Percentiles rank a stretch among this genome's conserved stretches.
Conservation (phyloP, 208 protist genomes). For the Angomonas ambiguus region DNA sequence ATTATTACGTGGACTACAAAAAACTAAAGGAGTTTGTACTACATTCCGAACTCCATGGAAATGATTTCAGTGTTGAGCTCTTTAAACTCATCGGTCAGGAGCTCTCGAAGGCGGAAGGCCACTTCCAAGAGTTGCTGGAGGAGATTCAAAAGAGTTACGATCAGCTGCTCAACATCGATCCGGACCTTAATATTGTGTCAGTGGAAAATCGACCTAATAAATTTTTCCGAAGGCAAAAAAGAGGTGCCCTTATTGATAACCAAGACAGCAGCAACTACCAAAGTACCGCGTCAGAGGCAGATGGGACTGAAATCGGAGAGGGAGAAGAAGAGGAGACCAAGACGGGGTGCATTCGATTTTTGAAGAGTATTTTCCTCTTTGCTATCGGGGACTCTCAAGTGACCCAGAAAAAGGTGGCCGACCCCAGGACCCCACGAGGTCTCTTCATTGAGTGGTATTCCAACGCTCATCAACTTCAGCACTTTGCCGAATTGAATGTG, state of each 20-base stretch:
- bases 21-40: slow-evolving; percentile 79
- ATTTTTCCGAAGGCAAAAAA: slow-evolving; percentile 54
- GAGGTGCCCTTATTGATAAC: slow-evolving; percentile 17
- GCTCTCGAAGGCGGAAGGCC: slow-evolving; percentile 58
- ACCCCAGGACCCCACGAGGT: slow-evolving; percentile 59
- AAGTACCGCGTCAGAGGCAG: slow-evolving; percentile 25
- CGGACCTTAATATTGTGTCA: slow-evolving; percentile 31
- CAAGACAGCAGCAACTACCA: slow-evolving; percentile 32
- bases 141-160: slow-evolving; percentile 70
- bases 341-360: slow-evolving; percentile 22
- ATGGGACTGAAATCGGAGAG: slow-evolving; percentile 29
- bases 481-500: slow-evolving; percentile 88
- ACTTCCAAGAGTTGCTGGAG: slow-evolving; percentile 73
- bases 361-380: slow-evolving; percentile 67
- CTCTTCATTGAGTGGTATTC: slow-evolving; percentile 87
- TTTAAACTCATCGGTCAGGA: slow-evolving; percentile 73
- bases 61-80: slow-evolving; percentile 69
- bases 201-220: slow-evolving; percentile 24
- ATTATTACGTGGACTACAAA: slow-evolving; percentile 88
- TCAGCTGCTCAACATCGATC: slow-evolving; percentile 59
- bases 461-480: slow-evolving; percentile 81
- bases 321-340: slow-evolving; percentile 10
- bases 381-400: slow-evolving; percentile 80
- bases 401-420: slow-evolving; percentile 44
- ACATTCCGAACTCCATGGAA: slow-evolving; percentile 62